Conservation (phyloP, 805 yeast species). For the Teunomyces cretensis region DNA sequence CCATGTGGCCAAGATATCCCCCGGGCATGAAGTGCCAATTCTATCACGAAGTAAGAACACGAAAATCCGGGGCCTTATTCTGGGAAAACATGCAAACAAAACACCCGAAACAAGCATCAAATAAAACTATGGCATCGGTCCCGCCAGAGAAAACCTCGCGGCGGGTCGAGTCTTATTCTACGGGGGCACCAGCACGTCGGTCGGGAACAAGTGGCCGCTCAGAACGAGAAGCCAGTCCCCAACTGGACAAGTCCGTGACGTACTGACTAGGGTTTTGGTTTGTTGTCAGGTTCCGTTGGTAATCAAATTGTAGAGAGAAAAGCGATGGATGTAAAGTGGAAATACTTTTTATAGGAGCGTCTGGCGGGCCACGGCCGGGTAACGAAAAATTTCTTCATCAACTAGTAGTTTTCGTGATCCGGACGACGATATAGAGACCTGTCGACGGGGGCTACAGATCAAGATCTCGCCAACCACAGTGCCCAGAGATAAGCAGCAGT, state of each 20-base stretch:
- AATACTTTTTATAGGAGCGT: background rate
- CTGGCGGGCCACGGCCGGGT: conserved; percentile 1
- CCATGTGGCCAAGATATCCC: conserved; percentile 12
- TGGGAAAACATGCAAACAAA: conserved; percentile 37
- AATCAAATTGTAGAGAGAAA: conserved; percentile 22
- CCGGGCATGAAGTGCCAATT: conserved; percentile 52
- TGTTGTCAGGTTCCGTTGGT: conserved; percentile 32
- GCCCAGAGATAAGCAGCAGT: too few relatives aligned
- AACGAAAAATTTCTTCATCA: background rate
- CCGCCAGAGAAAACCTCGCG: conserved; percentile 18
- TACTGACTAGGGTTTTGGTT: conserved; percentile 31
- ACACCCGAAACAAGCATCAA: conserved; percentile 29
- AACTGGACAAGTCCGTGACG: conserved; percentile 17
- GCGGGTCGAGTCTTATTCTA: conserved; percentile 3
- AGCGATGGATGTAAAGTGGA: background rate
- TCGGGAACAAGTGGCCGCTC: conserved; percentile 11
- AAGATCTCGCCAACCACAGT: background rate
- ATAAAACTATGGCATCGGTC: conserved; percentile 10
- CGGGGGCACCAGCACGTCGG: conserved; percentile 9
- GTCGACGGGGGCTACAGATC: too few relatives aligned
- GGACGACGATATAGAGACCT: too few relatives aligned
- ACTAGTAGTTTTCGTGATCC: too few relatives aligned
- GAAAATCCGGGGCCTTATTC: conserved; percentile 45
- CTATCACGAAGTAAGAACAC: conserved; percentile 42
- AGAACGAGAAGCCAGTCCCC: conserved; percentile 24